Conservation (phyloP, 2,329 filamentous ascomycete species). For the Teratosphaeria gauchensis region DNA sequence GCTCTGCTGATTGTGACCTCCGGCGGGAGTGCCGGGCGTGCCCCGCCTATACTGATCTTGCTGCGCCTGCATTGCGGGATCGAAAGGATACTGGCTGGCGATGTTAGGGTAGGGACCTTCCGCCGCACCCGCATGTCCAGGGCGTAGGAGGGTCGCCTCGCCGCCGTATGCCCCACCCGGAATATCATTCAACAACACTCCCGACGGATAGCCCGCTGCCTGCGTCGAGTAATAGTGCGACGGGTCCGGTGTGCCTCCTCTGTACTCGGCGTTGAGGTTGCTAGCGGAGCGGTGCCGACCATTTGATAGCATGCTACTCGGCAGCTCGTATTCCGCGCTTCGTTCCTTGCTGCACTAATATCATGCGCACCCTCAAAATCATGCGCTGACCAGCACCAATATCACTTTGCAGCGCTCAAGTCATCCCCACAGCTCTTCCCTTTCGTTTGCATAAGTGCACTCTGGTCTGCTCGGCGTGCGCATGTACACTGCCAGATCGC, state of each 20-base stretch:
- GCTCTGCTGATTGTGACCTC: conserved; percentile 6
- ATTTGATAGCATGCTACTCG: conserved; percentile 7
- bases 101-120: conserved; percentile 26
- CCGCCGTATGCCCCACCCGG: conserved; percentile 6
- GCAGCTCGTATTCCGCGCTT: neutral
- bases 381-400: too few relatives aligned
- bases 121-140: conserved; percentile 1
- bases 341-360: neutral
- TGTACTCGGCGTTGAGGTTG: conserved; percentile 4
- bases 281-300: conserved; percentile 10
- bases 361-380: neutral
- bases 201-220: conserved; percentile 4
- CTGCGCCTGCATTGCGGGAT: conserved; percentile 4
- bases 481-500: too few relatives aligned
- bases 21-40: conserved; percentile 15
- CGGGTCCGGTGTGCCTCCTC: conserved; percentile 2
- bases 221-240: conserved; percentile 3
- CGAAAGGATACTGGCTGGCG: conserved; percentile 16
- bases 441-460: too few relatives aligned
- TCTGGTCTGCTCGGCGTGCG: too few relatives aligned
- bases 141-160: conserved; percentile 11
- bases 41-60: conserved; percentile 24
- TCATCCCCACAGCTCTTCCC: too few relatives aligned
- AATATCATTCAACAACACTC: conserved; percentile 10
- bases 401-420: too few relatives aligned